Base-by-base conservation (phyloP, 495 filamentous ascomycete species). In the Xylaria venustula region DNA sequence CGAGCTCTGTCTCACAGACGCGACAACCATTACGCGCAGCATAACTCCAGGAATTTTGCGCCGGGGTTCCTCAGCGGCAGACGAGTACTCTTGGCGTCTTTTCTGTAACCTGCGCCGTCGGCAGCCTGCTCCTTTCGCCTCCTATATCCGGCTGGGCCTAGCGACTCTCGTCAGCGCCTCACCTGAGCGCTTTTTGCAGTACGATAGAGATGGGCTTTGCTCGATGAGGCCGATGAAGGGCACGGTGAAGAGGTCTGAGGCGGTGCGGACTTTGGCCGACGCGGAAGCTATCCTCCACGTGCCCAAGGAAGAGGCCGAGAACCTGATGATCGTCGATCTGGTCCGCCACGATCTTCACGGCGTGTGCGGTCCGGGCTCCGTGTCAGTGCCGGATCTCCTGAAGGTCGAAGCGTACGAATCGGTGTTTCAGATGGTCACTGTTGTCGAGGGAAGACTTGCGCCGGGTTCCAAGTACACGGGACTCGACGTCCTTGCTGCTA, bases 281-380 rank as follows among this genome's bases (percentile, higher is more conserved):
- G 93, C 93, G 14, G 85, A 83, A 37, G 71, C 71, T 37, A 83
- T 92, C 60, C 83, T 97, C 3, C 79, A 86, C 50, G 82, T 88
- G 1, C 86, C 88, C 12, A 98, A 98, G 69, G 94, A 97, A 68
- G 88, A 87, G 66, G 93, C 94, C 12, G 94, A 98, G 75, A 97
- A 97, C 67, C 83, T 98, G 7, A 98, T 98, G 94, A 97, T 98
- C 61, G 92, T 96, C 1, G 94, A 97, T 75, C 79, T 98, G 5
- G 92, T 96, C 28, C 83, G 93, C 0, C 93, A 97, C 69, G 94
- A 98, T 73, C 79, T 98, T 19, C 90, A 93, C 71, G 84, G 86
- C 36, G 86, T 96, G 36, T 88, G 87, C 56, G 88, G 89, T 3
- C 79, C 87, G 3, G 88, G 87, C 0, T 81, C 85, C 53, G 90